Percentiles rank a stretch among this genome's conserved stretches.
Evolutionary conservation across 2,329 filamentous ascomycete species (phyloP).

Genomic region (Phialophora expanda): DNA sequence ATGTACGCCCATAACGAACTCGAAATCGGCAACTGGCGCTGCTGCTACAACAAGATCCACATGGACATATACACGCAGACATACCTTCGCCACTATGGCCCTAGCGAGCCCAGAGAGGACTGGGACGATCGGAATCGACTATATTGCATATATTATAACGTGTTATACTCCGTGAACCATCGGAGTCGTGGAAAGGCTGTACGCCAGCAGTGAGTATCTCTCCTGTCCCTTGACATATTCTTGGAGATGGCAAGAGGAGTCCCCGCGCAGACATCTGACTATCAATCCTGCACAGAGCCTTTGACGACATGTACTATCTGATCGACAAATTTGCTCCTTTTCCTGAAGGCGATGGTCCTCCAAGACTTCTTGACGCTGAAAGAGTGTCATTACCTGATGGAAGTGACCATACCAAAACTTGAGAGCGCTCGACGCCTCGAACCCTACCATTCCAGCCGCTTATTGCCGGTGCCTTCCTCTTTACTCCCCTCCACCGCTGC

Average conservation of each 20-base stretch:
- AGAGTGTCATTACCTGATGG: conserved; percentile 31
- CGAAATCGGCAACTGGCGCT: conserved; percentile 32
- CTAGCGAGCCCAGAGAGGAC: conserved; percentile 34
- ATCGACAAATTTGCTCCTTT: conserved; percentile 41
- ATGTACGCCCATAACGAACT: conserved; percentile 52
- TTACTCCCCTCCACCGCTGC: conserved; percentile 9
- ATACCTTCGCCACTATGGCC: conserved; percentile 28
- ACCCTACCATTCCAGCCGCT: conserved; percentile 21
- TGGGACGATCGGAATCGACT: conserved; percentile 37
- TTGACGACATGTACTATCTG: conserved; percentile 40
- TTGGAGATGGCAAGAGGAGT: no score
- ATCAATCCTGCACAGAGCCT: conserved; percentile 31
- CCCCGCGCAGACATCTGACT: no score
- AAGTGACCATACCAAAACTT: conserved; percentile 32
- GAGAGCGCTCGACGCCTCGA: neutral
- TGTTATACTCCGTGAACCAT: conserved; percentile 35
- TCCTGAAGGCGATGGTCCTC: conserved; percentile 33
- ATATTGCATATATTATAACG: conserved; percentile 35
- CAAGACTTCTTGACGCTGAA: conserved; percentile 27
- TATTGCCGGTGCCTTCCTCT: conserved; percentile 3
- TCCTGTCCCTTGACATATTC: no score
- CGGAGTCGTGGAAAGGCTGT: conserved; percentile 27
- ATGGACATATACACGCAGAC: conserved; percentile 20
- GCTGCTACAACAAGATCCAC: conserved; percentile 29
- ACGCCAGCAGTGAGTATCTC: conserved; percentile 31